These are phyloP conservation scores for Hansenula anomala DNA, from an alignment of 1,139 yeast genomes.

Conservation along the genomic window DNA sequence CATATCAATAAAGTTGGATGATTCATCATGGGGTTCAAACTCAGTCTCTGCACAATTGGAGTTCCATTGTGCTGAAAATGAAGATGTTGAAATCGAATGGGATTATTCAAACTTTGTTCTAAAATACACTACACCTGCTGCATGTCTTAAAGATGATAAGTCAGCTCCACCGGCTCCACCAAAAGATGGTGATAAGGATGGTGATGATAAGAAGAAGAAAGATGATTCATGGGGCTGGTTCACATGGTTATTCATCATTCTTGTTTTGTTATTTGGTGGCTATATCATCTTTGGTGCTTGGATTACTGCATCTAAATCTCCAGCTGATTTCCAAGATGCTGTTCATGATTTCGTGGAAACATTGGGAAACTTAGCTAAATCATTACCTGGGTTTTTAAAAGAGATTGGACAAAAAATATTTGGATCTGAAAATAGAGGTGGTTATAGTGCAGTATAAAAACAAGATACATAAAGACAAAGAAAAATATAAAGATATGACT, in stretches of 20 bases:
- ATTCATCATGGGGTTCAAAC: constrained; percentile 69
- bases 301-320: constrained; percentile 43
- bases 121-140: constrained; percentile 33
- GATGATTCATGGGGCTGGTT: constrained; percentile 71
- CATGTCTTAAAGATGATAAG: constrained; percentile 35
- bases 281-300: constrained; percentile 80
- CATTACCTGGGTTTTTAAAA: constrained; percentile 65
- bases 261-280: constrained; percentile 62
- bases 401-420: constrained; percentile 71
- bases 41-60: constrained; percentile 46
- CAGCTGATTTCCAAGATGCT: constrained; percentile 46
- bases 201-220: constrained; percentile 17
- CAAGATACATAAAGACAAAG: too few species aligned
- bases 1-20: constrained; percentile 42
- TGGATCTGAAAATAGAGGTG: constrained; percentile 70
- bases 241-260: constrained; percentile 66
- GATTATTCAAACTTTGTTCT: constrained; percentile 27
- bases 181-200: constrained; percentile 25
- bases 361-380: constrained; percentile 49
- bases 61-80: constrained; percentile 46
- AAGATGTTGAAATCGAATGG: constrained; percentile 33
- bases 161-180: constrained; percentile 19
- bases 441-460: constrained; percentile 78
- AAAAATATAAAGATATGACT: too few species aligned
- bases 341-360: constrained; percentile 73